These are phyloP conservation scores for Backusella sp. DNA, from an alignment of 192 early-diverging fungal species.

Conservation along the genomic window DNA sequence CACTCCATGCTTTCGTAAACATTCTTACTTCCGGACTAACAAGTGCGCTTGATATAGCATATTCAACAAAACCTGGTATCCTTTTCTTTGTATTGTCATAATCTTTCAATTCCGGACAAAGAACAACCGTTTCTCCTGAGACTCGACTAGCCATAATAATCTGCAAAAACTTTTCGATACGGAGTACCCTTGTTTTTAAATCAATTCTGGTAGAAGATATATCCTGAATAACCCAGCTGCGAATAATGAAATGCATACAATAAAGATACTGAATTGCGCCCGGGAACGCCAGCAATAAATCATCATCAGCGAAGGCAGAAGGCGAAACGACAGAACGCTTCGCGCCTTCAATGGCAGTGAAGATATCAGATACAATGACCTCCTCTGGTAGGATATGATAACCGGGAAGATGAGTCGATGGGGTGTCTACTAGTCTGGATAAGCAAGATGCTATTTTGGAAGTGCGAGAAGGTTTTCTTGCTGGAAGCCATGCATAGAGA, in stretches of 20 bases:
- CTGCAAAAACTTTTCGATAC: constrained; percentile 61
- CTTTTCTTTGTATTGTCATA: background rate
- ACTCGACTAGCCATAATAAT: constrained; percentile 55
- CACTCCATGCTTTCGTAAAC: constrained; percentile 64
- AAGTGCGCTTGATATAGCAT: constrained; percentile 63
- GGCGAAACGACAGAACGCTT: constrained; percentile 49
- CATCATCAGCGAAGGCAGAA: constrained; percentile 47
- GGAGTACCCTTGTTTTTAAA: constrained; percentile 48
- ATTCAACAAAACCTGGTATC: constrained; percentile 72
- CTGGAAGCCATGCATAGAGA: constrained; percentile 44
- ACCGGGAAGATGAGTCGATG: background rate
- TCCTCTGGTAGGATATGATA: constrained; percentile 51
- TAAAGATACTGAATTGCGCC: constrained; percentile 64
- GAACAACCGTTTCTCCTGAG: background rate
- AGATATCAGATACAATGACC: constrained; percentile 62
- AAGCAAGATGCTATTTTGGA: constrained; percentile 11
- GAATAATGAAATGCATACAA: constrained; percentile 64
- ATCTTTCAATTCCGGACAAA: background rate
- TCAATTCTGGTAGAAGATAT: constrained; percentile 48
- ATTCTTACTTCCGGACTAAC: constrained; percentile 69
- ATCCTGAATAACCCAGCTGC: constrained; percentile 66
- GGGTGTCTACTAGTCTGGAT: constrained; percentile 13
- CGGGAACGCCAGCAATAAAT: constrained; percentile 58
- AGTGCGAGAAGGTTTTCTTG: constrained; percentile 25
- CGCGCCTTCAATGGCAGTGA: constrained; percentile 54